A percentile compares a stretch with the other conserved stretches of the same genome.
phyloP scores from a whole-genome alignment of 352 stramenopile species.

The Phytophthora quininea region DNA sequence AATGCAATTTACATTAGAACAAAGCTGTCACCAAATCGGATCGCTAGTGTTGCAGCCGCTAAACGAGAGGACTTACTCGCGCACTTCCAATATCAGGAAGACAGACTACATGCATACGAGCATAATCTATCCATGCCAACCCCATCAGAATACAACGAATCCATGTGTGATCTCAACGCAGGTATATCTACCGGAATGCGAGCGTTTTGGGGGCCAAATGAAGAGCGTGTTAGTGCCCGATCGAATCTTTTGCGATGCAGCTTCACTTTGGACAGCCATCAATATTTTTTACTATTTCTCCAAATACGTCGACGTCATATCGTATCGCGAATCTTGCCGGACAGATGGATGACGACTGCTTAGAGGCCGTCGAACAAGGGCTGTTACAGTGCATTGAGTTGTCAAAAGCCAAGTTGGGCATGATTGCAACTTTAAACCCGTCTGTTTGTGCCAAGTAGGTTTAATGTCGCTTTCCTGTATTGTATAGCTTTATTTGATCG shows the following conservation, averaged over 20 bases:
- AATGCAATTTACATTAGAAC: constrained; percentile 6
- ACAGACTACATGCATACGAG: neutral
- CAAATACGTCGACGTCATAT: neutral
- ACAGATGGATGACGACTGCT: neutral
- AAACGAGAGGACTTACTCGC: neutral
- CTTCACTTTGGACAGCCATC: constrained; percentile 8
- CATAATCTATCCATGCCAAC: neutral
- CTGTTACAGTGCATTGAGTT: neutral
- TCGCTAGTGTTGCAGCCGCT: neutral
- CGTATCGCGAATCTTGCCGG: constrained; percentile 11
- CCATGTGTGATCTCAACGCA: too few species aligned
- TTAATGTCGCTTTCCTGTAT: neutral
- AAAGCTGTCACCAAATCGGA: neutral
- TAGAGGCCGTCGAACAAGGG: neutral
- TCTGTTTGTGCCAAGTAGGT: constrained; percentile 6
- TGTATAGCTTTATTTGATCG: neutral
- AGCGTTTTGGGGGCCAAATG: constrained; percentile 11
- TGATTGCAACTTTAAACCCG: neutral
- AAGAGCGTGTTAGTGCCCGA: constrained; percentile 4
- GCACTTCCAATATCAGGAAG: constrained; percentile 6
- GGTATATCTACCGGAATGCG: constrained; percentile 8
- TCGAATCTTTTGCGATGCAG: constrained; percentile 17
- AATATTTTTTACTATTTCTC: constrained; percentile 15
- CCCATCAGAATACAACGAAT: too few species aligned
- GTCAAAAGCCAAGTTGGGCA: neutral